Evolutionary conservation across 164 flowering plant species (phyloP).

Genomic region (Tinospora cordifolia): DNA sequence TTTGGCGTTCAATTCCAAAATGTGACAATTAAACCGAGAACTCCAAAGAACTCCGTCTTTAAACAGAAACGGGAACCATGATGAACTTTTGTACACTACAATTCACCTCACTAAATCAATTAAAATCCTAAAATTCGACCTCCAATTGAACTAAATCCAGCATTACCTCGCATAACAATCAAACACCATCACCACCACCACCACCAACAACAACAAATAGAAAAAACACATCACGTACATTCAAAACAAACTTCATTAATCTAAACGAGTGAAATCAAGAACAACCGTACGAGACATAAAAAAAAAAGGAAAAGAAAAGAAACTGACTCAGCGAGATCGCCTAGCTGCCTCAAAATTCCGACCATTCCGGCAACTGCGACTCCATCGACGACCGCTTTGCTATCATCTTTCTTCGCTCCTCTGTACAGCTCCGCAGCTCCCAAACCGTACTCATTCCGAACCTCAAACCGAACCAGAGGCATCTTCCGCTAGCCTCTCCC

Average conservation of each 20-base stretch:
- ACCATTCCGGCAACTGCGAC: conserved; percentile 91
- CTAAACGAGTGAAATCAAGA: neutral
- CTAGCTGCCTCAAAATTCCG: conserved; percentile 86
- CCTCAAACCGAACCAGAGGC: conserved; percentile 61
- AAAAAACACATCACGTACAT: neutral
- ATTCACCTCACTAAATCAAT: neutral
- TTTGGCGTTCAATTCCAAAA: neutral
- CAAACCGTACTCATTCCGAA: conserved; percentile 71
- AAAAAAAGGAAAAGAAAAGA: neutral
- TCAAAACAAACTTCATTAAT: neutral
- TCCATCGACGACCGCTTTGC: conserved; percentile 74
- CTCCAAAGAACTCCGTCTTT: neutral
- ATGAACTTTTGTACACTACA: neutral
- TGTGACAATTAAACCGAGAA: neutral
- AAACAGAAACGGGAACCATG: neutral
- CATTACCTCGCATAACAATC: neutral
- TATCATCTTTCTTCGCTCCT: conserved; percentile 50
- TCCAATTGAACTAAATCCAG: neutral
- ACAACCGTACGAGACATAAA: neutral
- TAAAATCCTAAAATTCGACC: neutral
- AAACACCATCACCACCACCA: neutral
- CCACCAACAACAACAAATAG: neutral
- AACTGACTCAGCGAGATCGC: conserved; percentile 90
- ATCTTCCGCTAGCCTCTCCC: conserved; percentile 19
- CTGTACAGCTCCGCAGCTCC: conserved; percentile 57